These are phyloP conservation scores for Corylus avellana DNA, from an alignment of 306 rosid genomes.

Conservation along the genomic window DNA sequence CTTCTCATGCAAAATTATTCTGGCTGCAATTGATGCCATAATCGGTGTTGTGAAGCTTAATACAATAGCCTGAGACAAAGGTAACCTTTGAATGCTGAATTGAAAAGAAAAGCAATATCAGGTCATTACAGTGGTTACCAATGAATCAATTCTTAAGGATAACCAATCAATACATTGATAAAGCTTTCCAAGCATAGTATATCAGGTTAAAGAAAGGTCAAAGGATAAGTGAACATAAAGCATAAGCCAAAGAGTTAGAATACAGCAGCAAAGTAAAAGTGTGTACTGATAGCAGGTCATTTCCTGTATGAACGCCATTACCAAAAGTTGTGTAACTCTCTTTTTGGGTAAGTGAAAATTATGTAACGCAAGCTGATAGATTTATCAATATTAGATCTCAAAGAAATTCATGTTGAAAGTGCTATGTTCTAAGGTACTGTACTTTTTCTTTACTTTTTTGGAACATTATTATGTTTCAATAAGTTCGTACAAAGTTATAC, in stretches of 20 bases:
- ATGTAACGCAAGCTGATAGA: background rate
- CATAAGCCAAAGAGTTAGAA: background rate
- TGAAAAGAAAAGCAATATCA: slow-evolving; percentile 10
- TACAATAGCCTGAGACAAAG: slow-evolving; percentile 68
- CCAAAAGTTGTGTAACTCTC: background rate
- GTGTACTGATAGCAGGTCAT: background rate
- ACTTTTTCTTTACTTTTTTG: background rate
- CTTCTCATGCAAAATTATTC: slow-evolving; percentile 65
- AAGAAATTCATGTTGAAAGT: background rate
- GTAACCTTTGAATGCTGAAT: slow-evolving; percentile 79
- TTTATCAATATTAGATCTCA: background rate
- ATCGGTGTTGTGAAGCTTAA: slow-evolving; percentile 68
- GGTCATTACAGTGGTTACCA: slow-evolving; percentile 22
- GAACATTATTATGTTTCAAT: background rate
- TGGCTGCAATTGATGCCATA: slow-evolving; percentile 76
- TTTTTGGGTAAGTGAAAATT: background rate
- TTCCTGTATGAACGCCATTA: background rate
- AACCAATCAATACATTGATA: background rate
- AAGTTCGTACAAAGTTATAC: background rate
- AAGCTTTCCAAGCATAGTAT: background rate
- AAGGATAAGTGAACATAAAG: background rate
- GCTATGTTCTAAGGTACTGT: background rate
- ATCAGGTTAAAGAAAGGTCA: background rate
- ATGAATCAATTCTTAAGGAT: slow-evolving; percentile 11
- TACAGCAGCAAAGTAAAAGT: background rate